These are phyloP conservation scores for Antitrichia curtipendula DNA, from an alignment of 225 moss, liverwort and hornwort genomes.

Conservation along the genomic window DNA sequence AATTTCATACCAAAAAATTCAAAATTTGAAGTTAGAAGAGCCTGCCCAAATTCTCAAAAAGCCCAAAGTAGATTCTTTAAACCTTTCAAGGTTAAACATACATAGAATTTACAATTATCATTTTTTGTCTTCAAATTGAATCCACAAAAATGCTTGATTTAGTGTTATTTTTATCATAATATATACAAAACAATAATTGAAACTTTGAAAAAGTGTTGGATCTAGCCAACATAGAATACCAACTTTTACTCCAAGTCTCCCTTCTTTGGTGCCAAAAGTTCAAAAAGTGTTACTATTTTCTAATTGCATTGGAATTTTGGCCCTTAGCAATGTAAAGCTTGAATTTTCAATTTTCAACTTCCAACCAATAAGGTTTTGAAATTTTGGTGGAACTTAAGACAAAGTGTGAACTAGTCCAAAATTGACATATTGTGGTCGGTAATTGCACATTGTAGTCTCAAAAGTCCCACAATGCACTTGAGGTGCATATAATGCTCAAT, in stretches of 20 bases:
- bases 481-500: too few relatives aligned
- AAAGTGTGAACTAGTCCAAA: accelerated
- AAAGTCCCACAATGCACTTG: too few relatives aligned
- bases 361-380: background rate
- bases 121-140: background rate
- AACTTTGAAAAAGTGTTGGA: background rate
- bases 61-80: accelerated
- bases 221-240: background rate
- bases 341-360: background rate
- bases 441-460: background rate
- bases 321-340: background rate
- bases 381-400: background rate
- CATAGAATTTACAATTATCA: background rate
- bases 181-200: background rate
- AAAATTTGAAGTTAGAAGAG: background rate
- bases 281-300: background rate
- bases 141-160: background rate
- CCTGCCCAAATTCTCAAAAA: accelerated
- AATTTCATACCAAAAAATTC: background rate
- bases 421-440: background rate
- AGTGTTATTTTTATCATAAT: background rate
- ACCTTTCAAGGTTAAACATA: background rate
- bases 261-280: background rate
- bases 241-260: background rate
- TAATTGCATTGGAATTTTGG: background rate